Conservation (phyloP, 257 asterid genomes). For the Ophiorrhiza pumila region DNA sequence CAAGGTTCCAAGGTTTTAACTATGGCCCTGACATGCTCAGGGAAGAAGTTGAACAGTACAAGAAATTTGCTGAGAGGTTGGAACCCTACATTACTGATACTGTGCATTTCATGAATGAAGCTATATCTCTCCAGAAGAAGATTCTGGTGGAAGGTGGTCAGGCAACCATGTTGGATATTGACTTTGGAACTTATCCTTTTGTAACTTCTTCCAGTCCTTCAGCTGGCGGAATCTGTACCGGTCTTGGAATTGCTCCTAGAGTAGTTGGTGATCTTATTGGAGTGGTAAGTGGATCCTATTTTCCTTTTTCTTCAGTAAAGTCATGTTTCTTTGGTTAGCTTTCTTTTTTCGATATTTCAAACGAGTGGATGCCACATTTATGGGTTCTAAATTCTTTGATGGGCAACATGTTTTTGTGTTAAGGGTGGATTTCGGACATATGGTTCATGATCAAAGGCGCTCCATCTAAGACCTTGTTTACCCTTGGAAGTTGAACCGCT, state of each 20-base stretch:
- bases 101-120: constrained; percentile 77
- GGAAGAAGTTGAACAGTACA: constrained; percentile 79
- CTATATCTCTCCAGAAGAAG: constrained; percentile 59
- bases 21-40: constrained; percentile 76
- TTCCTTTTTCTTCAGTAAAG: neutral
- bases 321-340: neutral
- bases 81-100: constrained; percentile 85
- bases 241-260: constrained; percentile 98
- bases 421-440: neutral
- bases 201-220: constrained; percentile 97
- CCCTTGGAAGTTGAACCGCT: neutral
- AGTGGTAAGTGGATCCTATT: constrained; percentile 61
- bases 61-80: constrained; percentile 80
- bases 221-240: constrained; percentile 98
- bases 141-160: constrained; percentile 98
- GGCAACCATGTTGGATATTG: constrained; percentile 95
- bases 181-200: constrained; percentile 94
- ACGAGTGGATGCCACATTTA: neutral
- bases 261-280: constrained; percentile 89
- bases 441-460: neutral
- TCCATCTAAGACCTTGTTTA: neutral
- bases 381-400: neutral
- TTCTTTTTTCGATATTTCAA: neutral
- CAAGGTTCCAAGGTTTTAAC: constrained; percentile 70
- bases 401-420: neutral